Base-by-base conservation (phyloP, 164 flowering plant genomes). In the Magnolia kwangsiensis region DNA sequence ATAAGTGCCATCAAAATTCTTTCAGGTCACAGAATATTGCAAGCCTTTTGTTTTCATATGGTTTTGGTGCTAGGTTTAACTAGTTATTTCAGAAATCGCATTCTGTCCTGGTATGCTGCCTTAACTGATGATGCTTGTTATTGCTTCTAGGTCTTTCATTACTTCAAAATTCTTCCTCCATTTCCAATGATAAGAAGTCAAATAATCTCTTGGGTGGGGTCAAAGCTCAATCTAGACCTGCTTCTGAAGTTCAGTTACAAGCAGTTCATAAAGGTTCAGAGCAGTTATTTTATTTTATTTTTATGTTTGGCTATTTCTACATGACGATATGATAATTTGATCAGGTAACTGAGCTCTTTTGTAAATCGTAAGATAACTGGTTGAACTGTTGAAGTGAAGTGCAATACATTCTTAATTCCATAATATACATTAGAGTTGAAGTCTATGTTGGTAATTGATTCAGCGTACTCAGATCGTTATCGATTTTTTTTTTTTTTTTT, bases 1-100 rank as follows among this genome's bases (percentile, higher is more conserved):
- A 75, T 96, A 73, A 85, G 86, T 80, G 74, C 84, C 79, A 89
- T 91, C 77, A 90, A 88, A 84, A 90, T 90, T 80, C 91, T 96
- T 29, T 96, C 99, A 84, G 95, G 99, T 96, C 81, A 77, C 27
- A 64, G 37, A 27, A 50, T 74, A 69, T 31, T 24, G 5, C 59
- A 18, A 58, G 74, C 19, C 10, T 73, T 11, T 23, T 31, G 14
- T 49, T 74, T 74, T 49, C 45, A 29, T 67, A 67, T 67, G 11
- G 49, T 11, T 49, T 49, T 49, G 71, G 13, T 8, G 9, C 55
- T 37, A 45, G 10, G n/a, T 72, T 23, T 51, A 18, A 21, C 3
- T n/a, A 70, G 58, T 70, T 55, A 55, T 55, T 8, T 16, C 61
- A 16, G 61, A 11, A 55, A 11, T 37, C 3, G 45, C 45, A 37